Evolutionary conservation across 192 early-diverging fungal species (phyloP), one percentile per base, ranked within the genome.

Genomic region (Coemansia sp.): DNA sequence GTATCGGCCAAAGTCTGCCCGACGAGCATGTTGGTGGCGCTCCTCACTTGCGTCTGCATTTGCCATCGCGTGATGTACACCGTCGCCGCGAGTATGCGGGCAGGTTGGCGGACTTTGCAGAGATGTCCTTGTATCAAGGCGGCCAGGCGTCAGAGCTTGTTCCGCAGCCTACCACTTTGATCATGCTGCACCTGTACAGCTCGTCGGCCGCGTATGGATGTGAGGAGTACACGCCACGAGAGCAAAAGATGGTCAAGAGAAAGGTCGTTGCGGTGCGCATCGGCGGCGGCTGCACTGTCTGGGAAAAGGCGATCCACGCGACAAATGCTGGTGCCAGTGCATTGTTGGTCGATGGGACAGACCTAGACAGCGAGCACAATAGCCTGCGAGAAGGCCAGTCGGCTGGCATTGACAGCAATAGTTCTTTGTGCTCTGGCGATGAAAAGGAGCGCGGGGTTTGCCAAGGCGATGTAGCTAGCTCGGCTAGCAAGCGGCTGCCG

Each of bases 301-400:
- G 70, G 56, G 68, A 73, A 34, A 81, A 76, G 71, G 79, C 79
- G 16, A 45, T 73, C 37, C 74, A 81, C 39, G 79, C 79, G 57
- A 73, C 59, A 62, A 75, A 66, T 46, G 79, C 74, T 4, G 74
- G 79, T 13, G 74, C 79, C 8, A 63, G 54, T 41, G 79, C 74
- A 66, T 66, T 81, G 67, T 67, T 81, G 34, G 70, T 70, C 4
- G 70, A 63, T 53, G 48, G 45, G 35, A 27, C 59, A 11, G 60
- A 60, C 29, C 35, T 13, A 11, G 64, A 29, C 44, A 48, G 46
- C 16, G 51, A 44, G 17, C 50, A 56, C 62, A 37, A 41, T 56
- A 17, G 54, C 54, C 54, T 35, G 27, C 27, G 31, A 35, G 63
- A 45, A 59, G 6, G 51, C 31, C 35, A 63, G 41, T 40, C 36